Conservation (phyloP, 176 grass and related monocot species). For the Pontederia paniculata region DNA sequence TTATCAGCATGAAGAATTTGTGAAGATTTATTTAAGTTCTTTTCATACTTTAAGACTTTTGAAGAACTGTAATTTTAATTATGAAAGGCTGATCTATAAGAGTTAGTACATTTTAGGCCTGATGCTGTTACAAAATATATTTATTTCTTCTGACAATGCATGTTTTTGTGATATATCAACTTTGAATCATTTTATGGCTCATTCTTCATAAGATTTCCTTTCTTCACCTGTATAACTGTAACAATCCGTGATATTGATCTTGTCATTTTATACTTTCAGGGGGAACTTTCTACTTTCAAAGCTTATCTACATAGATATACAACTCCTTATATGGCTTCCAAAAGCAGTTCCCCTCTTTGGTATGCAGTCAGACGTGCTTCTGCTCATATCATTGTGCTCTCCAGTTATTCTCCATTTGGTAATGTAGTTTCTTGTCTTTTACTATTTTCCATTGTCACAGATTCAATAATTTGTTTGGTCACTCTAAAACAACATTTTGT, state of each 20-base stretch:
- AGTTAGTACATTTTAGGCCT: too few species aligned
- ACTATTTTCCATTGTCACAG: too few species aligned
- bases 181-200: too few species aligned
- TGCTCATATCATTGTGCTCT: slow-evolving; percentile 90
- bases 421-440: slow-evolving; percentile 22
- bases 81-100: too few species aligned
- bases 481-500: neutral
- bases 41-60: neutral
- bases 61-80: too few species aligned
- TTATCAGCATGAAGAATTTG: neutral
- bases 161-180: too few species aligned
- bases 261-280: slow-evolving; percentile 43
- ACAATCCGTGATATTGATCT: neutral
- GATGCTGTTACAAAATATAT: too few species aligned
- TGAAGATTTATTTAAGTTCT: slow-evolving; percentile 9
- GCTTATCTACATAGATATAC: slow-evolving; percentile 62
- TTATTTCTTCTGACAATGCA: too few species aligned
- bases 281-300: slow-evolving; percentile 68
- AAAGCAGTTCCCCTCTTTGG: slow-evolving; percentile 94
- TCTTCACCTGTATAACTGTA: too few species aligned
- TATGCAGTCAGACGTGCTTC: slow-evolving; percentile 89
- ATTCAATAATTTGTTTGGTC: neutral
- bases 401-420: slow-evolving; percentile 98
- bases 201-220: too few species aligned
- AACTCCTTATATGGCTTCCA: slow-evolving; percentile 67